These are phyloP conservation scores for Tetragonia tetragonoides DNA, from an alignment of 148 eudicot genomes.

Conservation along the genomic window DNA sequence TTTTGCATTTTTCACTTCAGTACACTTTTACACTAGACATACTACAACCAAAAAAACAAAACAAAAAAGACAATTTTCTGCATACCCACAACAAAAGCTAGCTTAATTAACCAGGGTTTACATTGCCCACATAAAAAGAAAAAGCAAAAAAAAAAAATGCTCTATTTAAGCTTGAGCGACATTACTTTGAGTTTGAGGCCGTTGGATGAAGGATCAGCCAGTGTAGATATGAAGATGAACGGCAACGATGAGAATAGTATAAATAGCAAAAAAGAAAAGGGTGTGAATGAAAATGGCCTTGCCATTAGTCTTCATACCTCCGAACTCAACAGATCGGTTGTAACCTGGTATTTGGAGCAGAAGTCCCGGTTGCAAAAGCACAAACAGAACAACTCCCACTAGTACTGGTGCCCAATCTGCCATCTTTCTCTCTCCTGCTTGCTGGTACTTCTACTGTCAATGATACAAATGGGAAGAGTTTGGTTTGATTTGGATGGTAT, in stretches of 20 bases:
- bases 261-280: conserved; percentile 45
- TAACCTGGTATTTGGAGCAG: conserved; percentile 56
- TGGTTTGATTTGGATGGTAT: neutral
- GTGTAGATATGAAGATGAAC: conserved; percentile 42
- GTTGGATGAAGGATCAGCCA: conserved; percentile 32
- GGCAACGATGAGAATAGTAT: conserved; percentile 41
- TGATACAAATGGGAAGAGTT: neutral
- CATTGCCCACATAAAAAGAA: neutral
- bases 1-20: neutral
- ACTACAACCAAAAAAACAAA: neutral
- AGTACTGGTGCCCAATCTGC: conserved; percentile 69
- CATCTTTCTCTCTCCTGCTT: conserved; percentile 22
- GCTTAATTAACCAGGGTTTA: too few relatives aligned
- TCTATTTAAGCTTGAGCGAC: too few relatives aligned
- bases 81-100: too few relatives aligned
- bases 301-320: conserved; percentile 57
- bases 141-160: neutral
- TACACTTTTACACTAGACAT: neutral
- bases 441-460: neutral
- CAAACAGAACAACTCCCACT: conserved; percentile 58
- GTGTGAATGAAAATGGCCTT: conserved; percentile 48
- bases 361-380: conserved; percentile 52
- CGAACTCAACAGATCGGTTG: conserved; percentile 47
- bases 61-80: too few relatives aligned
- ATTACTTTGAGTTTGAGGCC: neutral